Evolutionary conservation across 805 yeast genomes (phyloP), one percentile per base, ranked within the genome.

Genomic region (Pichia nanzhaoensis): DNA sequence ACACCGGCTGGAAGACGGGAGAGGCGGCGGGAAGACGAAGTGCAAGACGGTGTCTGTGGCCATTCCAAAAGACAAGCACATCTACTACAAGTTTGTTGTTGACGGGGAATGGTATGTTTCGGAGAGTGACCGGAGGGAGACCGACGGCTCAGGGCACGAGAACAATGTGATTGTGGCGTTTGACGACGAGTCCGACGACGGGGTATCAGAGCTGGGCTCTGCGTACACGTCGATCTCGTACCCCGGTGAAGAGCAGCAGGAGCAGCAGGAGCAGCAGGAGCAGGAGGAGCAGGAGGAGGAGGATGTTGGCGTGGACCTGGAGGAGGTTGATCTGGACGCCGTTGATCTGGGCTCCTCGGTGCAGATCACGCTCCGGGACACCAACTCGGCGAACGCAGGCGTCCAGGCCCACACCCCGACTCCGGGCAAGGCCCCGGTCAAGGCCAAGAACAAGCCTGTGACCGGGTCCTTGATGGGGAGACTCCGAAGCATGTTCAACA

Each of bases 41-140:
- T 66, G 64, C 42, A 71, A 70, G 50, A 16, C 30, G 5, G 34
- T 27, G 17, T 10, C 5, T 3, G 18, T 14, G 27, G 12, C 22
- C 8, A 5, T 19, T 17, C 33, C 31, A 10, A 7, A 5, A 5
- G 12, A 19, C 10, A 19, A 24, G n/a, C 33, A 40, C 52, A 54
- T 73, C 28, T 60, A 68, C 30, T 79, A 74, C 67, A 79, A 77
- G 53, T 79, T 73, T 58, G 73, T 79, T 39, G 83, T 78, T 39
- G 83, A 78, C 55, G 81, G 75, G 14, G 66, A 66, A 34, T 79
- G 84, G 84, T 40, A 56, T 20, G 67, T 72, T 5, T 66, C 73
- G 17, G 56, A 61, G 1, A 42, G 53, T 30, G 71, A 73, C 49
- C 63, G 63, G 36, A 53, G 63, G 30, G 71, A 69, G 51, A 60